Evolutionary conservation across 768 basidiomycete genomes (phyloP).

Genomic region (Calvatia gigantea): DNA sequence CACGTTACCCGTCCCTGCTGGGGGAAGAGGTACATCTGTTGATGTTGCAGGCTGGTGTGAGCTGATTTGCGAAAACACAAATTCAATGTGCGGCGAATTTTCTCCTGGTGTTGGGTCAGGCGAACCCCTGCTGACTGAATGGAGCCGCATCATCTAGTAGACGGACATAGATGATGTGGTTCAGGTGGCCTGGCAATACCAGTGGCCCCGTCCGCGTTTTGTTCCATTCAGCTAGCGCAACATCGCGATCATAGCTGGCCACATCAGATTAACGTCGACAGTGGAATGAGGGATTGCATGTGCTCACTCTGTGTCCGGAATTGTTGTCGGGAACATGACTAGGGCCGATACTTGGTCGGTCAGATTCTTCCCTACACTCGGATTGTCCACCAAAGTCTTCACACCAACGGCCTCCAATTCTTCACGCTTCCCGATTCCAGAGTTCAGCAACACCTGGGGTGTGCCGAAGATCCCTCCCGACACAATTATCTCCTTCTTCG

Average conservation of each 20-base stretch:
- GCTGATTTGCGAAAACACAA: constrained; percentile 11
- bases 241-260: background rate
- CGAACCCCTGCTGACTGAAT: constrained; percentile 1
- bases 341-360: constrained; percentile 16
- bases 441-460: constrained; percentile 21
- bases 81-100: constrained; percentile 14
- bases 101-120: constrained; percentile 14
- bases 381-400: constrained; percentile 15
- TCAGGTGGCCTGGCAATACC: constrained; percentile 1
- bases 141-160: constrained; percentile 10
- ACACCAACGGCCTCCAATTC: constrained; percentile 15
- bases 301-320: constrained; percentile 6
- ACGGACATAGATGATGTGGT: constrained; percentile 12
- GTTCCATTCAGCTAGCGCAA: constrained; percentile 13
- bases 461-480: constrained; percentile 29
- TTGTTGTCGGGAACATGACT: background rate
- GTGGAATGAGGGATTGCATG: too few relatives aligned
- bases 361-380: constrained; percentile 20
- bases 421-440: constrained; percentile 21
- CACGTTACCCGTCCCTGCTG: background rate
- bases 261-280: background rate
- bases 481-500: constrained; percentile 28
- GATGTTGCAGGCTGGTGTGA: background rate
- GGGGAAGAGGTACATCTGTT: background rate
- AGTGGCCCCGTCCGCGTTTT: constrained; percentile 12